A percentile compares a stretch with the other conserved stretches of the same genome.
These are phyloP conservation scores for Colletotrichum destructivum DNA, from an alignment of 2,329 filamentous ascomycete species.

Conservation along the genomic window DNA sequence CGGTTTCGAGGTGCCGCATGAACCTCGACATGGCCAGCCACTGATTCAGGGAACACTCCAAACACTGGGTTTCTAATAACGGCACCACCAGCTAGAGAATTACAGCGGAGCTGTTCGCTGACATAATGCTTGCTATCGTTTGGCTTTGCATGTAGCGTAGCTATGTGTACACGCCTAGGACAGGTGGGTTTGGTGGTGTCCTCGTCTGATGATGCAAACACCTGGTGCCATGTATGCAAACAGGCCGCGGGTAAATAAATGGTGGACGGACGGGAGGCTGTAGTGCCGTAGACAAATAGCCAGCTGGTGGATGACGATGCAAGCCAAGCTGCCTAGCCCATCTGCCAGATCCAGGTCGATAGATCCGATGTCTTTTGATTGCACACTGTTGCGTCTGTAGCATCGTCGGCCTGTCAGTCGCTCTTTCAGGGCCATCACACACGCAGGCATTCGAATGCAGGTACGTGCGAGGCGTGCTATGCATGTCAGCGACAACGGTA, in stretches of 20 bases:
- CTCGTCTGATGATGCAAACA: neutral
- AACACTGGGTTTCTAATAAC: slow-evolving; percentile 40
- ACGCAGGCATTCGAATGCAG: slow-evolving; percentile 1
- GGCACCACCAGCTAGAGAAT: slow-evolving; percentile 17
- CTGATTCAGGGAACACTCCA: slow-evolving; percentile 35
- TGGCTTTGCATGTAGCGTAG: neutral
- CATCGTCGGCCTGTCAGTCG: neutral
- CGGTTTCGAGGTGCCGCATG: slow-evolving; percentile 38
- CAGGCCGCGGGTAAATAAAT: neutral
- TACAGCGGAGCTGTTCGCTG: slow-evolving; percentile 17
- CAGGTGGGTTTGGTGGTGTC: neutral
- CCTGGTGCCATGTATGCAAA: neutral
- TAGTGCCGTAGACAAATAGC: neutral
- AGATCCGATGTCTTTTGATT: neutral
- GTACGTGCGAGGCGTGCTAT: neutral
- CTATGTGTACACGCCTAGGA: no score
- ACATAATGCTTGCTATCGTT: slow-evolving; percentile 16
- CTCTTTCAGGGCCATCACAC: neutral
- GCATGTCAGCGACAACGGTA: neutral
- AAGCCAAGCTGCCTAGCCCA: neutral
- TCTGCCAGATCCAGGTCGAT: neutral
- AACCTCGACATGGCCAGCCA: slow-evolving; percentile 27
- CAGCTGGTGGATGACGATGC: neutral
- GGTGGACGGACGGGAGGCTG: neutral
- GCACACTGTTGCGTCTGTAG: neutral